Evolutionary conservation across 352 stramenopile species (phyloP).

Genomic region (Paralagenidium karlingii): DNA sequence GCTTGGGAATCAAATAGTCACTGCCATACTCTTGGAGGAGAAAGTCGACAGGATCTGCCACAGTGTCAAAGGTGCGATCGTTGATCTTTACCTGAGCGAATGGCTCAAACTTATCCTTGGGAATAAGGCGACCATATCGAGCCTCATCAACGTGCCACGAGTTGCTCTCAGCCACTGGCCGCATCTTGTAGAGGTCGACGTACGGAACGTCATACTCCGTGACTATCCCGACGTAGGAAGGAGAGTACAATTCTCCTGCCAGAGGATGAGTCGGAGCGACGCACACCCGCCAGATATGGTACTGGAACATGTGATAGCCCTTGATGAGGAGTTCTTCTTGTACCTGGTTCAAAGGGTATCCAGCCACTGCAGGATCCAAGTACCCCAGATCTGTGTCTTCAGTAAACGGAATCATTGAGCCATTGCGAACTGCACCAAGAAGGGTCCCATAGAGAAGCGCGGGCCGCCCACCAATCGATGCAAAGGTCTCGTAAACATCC

Average conservation of each 20-base stretch:
- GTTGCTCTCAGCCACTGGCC: slow-evolving; percentile 7
- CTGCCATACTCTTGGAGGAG: slow-evolving; percentile 14
- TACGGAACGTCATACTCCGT: slow-evolving; percentile 12
- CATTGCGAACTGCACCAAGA: slow-evolving; percentile 31
- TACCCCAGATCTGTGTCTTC: slow-evolving; percentile 37
- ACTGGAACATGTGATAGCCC: slow-evolving; percentile 36
- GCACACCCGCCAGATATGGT: slow-evolving; percentile 23
- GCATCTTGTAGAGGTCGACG: slow-evolving; percentile 22
- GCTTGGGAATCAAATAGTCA: slow-evolving; percentile 14
- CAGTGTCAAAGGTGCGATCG: slow-evolving; percentile 17
- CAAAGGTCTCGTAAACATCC: slow-evolving; percentile 32
- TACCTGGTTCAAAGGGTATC: slow-evolving; percentile 5
- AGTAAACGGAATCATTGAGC: slow-evolving; percentile 32
- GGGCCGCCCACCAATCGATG: slow-evolving; percentile 10
- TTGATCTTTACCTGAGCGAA: slow-evolving; percentile 17
- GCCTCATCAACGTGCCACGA: slow-evolving; percentile 7
- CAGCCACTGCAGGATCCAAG: slow-evolving; percentile 2
- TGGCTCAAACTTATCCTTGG: slow-evolving; percentile 10
- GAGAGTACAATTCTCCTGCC: slow-evolving; percentile 17
- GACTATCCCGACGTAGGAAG: too few relatives aligned
- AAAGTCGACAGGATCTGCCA: slow-evolving; percentile 18
- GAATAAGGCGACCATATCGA: slow-evolving; percentile 6
- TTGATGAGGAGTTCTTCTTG: slow-evolving; percentile 11
- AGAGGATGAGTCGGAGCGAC: slow-evolving; percentile 25
- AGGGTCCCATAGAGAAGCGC: slow-evolving; percentile 27